Conservation (phyloP, 2,329 filamentous ascomycete species). For the Camillea tinctor region DNA sequence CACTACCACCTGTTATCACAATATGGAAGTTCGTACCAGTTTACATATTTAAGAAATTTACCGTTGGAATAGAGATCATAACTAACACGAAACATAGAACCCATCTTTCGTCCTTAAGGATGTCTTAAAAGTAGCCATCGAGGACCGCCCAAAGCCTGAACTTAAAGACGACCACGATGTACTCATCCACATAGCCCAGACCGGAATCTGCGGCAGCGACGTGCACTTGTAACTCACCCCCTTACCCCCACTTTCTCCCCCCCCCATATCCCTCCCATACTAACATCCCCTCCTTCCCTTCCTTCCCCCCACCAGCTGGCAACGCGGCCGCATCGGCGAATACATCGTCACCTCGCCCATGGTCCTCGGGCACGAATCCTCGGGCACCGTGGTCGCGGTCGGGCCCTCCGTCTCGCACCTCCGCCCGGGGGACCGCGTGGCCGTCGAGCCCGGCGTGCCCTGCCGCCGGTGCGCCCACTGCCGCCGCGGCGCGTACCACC, state of each 20-base stretch:
- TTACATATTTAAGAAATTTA: too few relatives aligned
- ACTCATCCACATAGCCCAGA: conserved; percentile 42
- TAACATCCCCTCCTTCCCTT: neutral
- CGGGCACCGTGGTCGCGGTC: conserved; percentile 41
- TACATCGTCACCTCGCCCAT: conserved; percentile 46
- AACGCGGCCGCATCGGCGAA: conserved; percentile 46
- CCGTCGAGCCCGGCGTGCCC: conserved; percentile 48
- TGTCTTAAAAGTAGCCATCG: conserved; percentile 35
- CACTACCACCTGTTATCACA: too few relatives aligned
- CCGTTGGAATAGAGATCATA: neutral
- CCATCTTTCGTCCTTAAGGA: conserved; percentile 42
- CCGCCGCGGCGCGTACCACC: conserved; percentile 39
- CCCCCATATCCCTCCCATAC: neutral
- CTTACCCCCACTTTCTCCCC: neutral
- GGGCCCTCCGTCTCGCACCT: conserved; percentile 41
- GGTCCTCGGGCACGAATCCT: conserved; percentile 47
- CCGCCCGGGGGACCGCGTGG: conserved; percentile 44
- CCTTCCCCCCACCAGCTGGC: conserved; percentile 44
- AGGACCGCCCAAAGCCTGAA: conserved; percentile 37
- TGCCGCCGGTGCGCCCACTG: conserved; percentile 42
- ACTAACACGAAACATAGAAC: conserved; percentile 24
- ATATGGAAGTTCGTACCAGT: too few relatives aligned
- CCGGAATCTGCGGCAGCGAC: conserved; percentile 44
- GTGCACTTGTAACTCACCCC: conserved; percentile 17
- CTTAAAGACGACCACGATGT: conserved; percentile 38